These are phyloP conservation scores for Verticillium nonalfalfae DNA, from an alignment of 2,329 filamentous ascomycete genomes.

Conservation along the genomic window DNA sequence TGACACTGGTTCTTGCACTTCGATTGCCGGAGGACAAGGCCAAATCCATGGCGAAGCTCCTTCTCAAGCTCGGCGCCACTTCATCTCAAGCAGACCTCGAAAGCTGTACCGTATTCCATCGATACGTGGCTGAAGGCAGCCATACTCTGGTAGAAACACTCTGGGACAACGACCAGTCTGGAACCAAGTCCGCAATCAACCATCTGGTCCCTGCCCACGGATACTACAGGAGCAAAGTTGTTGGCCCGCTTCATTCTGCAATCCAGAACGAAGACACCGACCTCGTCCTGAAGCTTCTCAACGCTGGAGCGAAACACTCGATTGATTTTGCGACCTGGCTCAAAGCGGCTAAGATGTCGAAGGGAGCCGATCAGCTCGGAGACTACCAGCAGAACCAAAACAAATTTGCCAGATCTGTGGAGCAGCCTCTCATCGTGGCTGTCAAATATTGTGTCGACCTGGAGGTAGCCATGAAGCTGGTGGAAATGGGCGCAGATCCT, in stretches of 20 bases:
- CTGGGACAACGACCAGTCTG: conserved; percentile 51
- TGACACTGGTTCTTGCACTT: conserved; percentile 64
- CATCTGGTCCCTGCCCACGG: conserved; percentile 43
- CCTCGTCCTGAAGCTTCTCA: conserved; percentile 54
- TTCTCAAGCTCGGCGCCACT: conserved; percentile 67
- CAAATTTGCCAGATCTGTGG: conserved; percentile 36
- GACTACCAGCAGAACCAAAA: conserved; percentile 41
- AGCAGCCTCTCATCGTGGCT: conserved; percentile 65
- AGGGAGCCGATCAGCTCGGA: conserved; percentile 27
- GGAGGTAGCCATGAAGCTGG: conserved; percentile 47
- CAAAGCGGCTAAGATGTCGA: conserved; percentile 44
- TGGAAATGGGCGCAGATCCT: conserved; percentile 59
- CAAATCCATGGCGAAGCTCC: conserved; percentile 54
- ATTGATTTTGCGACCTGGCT: conserved; percentile 61
- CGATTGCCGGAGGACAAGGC: conserved; percentile 57
- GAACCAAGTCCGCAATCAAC: conserved; percentile 58
- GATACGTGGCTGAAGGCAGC: conserved; percentile 48
- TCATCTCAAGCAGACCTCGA: conserved; percentile 64
- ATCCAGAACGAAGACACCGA: conserved; percentile 44
- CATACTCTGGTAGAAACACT: conserved; percentile 41
- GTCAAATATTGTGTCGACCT: conserved; percentile 36
- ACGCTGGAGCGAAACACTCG: conserved; percentile 51
- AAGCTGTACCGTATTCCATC: conserved; percentile 60
- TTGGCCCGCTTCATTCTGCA: conserved; percentile 52
- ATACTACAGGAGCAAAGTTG: conserved; percentile 24